These are phyloP conservation scores for Eucalyptus paniculata DNA, from an alignment of 345 rosid species.

Conservation along the genomic window DNA sequence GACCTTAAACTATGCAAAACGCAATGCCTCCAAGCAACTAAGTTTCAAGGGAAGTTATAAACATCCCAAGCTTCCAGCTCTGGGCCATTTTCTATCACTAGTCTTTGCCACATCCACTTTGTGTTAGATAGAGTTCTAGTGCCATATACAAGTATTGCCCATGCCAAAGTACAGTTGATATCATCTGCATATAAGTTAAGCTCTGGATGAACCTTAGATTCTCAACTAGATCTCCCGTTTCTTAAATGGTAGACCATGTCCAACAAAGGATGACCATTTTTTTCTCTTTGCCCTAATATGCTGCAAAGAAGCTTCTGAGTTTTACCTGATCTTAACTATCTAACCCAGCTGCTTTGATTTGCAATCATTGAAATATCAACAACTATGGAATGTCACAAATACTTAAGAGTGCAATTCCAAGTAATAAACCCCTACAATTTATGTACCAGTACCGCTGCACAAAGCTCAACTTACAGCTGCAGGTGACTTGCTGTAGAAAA, in stretches of 20 bases:
- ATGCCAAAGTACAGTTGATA: background rate
- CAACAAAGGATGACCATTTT: background rate
- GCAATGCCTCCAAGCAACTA: background rate
- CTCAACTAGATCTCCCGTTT: background rate
- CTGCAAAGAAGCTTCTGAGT: background rate
- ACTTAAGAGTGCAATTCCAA: background rate
- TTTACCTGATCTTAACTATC: background rate
- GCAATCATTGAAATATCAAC: background rate
- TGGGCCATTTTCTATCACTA: background rate
- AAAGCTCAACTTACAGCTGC: slow-evolving; percentile 38
- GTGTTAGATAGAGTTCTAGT: background rate
- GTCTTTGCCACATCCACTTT: background rate
- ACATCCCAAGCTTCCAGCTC: background rate
- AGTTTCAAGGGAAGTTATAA: background rate
- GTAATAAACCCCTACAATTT: background rate
- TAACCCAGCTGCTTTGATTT: background rate
- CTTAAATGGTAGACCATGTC: background rate
- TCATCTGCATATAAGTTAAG: background rate
- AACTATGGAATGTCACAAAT: background rate
- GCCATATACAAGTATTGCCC: background rate
- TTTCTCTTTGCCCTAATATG: background rate
- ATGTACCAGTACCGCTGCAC: too few species aligned
- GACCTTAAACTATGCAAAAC: background rate
- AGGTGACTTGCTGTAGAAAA: slow-evolving; percentile 72
- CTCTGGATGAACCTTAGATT: background rate